phyloP scores from a whole-genome alignment of 768 basidiomycete species.

The Lactarius trivialis region DNA sequence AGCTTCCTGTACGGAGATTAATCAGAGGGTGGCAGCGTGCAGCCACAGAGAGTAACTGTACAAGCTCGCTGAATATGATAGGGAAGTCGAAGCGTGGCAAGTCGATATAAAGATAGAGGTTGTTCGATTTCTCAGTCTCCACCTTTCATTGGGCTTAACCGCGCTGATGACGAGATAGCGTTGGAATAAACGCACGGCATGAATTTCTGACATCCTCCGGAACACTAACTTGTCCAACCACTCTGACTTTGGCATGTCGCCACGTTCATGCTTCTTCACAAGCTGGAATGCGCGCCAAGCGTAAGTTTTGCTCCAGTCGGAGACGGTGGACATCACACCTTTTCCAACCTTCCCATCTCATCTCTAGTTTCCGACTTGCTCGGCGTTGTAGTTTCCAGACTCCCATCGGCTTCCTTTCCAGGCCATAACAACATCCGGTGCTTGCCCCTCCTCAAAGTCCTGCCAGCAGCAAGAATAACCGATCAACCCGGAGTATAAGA shows the following conservation, averaged over 20 bases:
- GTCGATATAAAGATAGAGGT: constrained; percentile 94
- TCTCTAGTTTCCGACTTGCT: constrained; percentile 78
- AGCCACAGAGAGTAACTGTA: constrained; percentile 32
- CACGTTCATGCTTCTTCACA: constrained; percentile 94
- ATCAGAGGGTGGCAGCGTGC: not conserved
- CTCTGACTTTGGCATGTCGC: constrained; percentile 88
- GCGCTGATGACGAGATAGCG: not conserved
- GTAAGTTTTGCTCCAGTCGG: not conserved
- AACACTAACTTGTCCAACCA: constrained; percentile 95
- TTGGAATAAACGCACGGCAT: constrained; percentile 53
- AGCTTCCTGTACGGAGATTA: constrained; percentile 2
- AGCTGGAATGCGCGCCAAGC: constrained; percentile 37
- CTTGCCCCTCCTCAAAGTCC: constrained; percentile 87
- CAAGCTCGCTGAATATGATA: constrained; percentile 89
- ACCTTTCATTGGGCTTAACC: constrained; percentile 41
- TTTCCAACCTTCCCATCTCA: constrained; percentile 94
- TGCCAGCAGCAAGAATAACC: constrained; percentile 27
- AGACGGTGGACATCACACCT: constrained; percentile 40
- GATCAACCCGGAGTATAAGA: not conserved
- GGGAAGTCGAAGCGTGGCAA: constrained; percentile 96
- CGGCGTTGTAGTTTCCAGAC: constrained; percentile 73
- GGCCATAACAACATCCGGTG: constrained; percentile 84
- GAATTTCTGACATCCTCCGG: constrained; percentile 91
- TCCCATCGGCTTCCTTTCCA: constrained; percentile 79
- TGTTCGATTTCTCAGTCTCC: constrained; percentile 86